Base-by-base conservation (phyloP, 2,329 filamentous ascomycete genomes). In the Beauveria bassiana region DNA sequence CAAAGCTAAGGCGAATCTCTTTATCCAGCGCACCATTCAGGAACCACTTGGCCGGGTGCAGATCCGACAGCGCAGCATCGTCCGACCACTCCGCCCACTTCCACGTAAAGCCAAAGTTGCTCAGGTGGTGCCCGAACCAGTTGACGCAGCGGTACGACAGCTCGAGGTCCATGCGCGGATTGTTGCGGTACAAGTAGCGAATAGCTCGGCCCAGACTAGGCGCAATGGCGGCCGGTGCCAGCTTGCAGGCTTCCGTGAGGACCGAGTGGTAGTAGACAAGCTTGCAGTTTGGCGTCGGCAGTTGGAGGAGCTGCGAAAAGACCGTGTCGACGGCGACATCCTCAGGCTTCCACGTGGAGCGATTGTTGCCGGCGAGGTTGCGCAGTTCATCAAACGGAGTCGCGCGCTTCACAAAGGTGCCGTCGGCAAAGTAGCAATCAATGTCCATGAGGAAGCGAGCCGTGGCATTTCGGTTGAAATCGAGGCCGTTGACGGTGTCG, bases 71-170 rank as follows among this genome's bases (percentile, higher is more conserved):
- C 49, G 86, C 81, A 18, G 96, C 86, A 71, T 98, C 92, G 18
- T 93, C 91, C 53, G 90, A 83, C 95, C 95, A 99, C 77, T 99
- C 95, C 18, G 89, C 88, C 95, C 95, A 99, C 76, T 98, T 98
- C 95, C 95, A 99, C 10, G 95, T 95, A 73, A 98, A 99, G 59
- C 96, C 95, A 72, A 99, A 99, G 77, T 99, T 99, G 77, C 93
- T 97, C 66, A 99, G 78, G 77, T 99, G 95, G 73, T 99, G 95
- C 20, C 93, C 85, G 71, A 99, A 99, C 95, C 95, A 99, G 73
- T 98, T 93, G 71, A 96, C 81, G 76, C 98, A 98, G 28, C 95
- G 86, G 69, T 93, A 89, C 61, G 81, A 83, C 49, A 99, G 78
- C 75, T 98, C 93, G 53, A 97, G 79, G 70, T 99, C 95, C 79